Base-by-base conservation (phyloP, 352 stramenopile genomes). In the Phytophthora fragariaefolia region DNA sequence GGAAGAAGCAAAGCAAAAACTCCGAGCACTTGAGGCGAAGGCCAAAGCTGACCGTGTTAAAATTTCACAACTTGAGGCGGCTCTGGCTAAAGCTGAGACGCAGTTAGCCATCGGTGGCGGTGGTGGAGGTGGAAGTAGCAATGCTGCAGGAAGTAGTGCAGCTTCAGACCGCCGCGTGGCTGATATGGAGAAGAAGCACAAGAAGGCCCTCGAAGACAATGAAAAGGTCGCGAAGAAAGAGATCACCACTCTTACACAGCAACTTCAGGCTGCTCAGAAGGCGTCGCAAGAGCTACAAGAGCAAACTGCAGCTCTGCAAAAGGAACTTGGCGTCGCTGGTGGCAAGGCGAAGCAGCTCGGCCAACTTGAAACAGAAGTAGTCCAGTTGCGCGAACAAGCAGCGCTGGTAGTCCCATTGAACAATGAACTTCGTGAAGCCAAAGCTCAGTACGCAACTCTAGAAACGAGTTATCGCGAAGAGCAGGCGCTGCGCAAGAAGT, bases 401-500 rank as follows among this genome's bases (percentile, higher is more conserved):
- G 73, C 77, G 0, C 63, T 87, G n/a, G 82, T 83, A 1, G 66
- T 75, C 4, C 40, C 74, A n/a, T 73, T 94, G n/a, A 61, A 63
- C 1, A 66, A 66, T 8, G 83, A 91, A 24, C 69, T 95, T 6
- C 58, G 52, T 5, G 53, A 56, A 20, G 63, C 71, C 4, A 76
- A 77, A 43, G 22, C 59, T 6, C 60, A 85, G 53, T 69, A 81
- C 18, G 52, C 45, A 18, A 88, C 84, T 23, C 77, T 96, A 20
- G 86, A 95, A 46, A 71, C 66, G 28, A 92, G 84, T 60, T 97
- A 97, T 73, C 85, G 82, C 20, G 89, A 97, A 56, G 91, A 98
- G 63, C 87, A 97, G 64, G 65, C 80, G 22, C 79, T 98, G 58
- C 87, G 93, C 20, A 98, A 98, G 79, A 98, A 98, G 64, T 98